Base-by-base conservation (phyloP, 2,329 filamentous ascomycete species). In the Colletotrichum ledebouriae region DNA sequence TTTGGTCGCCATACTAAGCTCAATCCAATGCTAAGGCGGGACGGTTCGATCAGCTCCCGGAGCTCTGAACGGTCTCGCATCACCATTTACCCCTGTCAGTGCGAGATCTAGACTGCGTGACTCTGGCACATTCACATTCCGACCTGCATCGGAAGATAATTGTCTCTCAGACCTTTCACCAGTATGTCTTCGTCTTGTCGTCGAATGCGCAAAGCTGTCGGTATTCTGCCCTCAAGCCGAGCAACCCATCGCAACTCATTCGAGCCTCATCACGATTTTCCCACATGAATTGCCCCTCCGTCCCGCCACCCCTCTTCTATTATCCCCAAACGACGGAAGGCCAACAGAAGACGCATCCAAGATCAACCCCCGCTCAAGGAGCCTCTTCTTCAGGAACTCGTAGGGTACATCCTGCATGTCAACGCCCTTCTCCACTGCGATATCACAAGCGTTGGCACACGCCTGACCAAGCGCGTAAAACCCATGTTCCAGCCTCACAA, bases 401-500 rank as follows among this genome's bases (percentile, higher is more conserved):
- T 67, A 70, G 6, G 59, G 63, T 7, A 64, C 59, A 4, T 68
- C 46, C 59, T 70, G 47, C 17, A 63, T 5, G 15, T 2, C 11
- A 12, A 49, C 6, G 4, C 34, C 47, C 11, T 50, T 46, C 46
- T 58, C 52, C 11, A 70, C 39, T 10, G 67, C 69, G 34, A 71
- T 69, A 61, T 71, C 41, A 22, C 61, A 59, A 5, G 61, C 69
- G 37, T 70, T 63, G 9, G 49, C 67, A 25, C 58, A 67, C 33
- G 68, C 68, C 44, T 69, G 63, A 33, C 59, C 68, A 6, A 70
- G 25, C 17, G 59, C 59, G 50, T 64, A 58, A 12, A 65, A 71
- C 53, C 61, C 64, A 33, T 69, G 70, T 41, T 71, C 63, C 41
- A 70, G 53, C 25, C 63, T 17, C 17, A 64, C 63, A 52, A 55